Evolutionary conservation across 1,284 basidiomycete species (phyloP), one percentile per base, ranked within the genome.

Genomic region (Tilletiopsis washingtonensis): DNA sequence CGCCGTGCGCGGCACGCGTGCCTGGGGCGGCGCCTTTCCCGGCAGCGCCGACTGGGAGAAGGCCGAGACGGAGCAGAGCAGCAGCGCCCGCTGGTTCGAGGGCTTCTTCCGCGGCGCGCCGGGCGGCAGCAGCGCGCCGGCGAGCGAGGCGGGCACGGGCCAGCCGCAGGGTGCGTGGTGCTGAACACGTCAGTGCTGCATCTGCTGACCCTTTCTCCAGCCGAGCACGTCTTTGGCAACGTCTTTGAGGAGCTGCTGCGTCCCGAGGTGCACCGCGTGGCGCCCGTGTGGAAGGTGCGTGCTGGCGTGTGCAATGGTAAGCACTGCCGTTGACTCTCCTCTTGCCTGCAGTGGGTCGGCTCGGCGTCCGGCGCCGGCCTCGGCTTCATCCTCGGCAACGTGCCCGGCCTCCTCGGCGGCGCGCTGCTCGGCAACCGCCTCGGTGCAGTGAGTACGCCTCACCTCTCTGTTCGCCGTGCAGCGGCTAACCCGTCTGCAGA

Each of bases 231-330:
- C 5, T 72, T 69, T 53, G 57, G 57, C 17, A 54, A 64, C 53
- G 65, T 64, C 19, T 73, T 70, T 49, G 67, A 64, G 50, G 72
- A 74, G 48, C 41, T 74, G 11, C 60, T 74, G 9, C 42, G 63
- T 4, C 72, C 72, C 1, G 72, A 74, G 36, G 63, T 74, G 7
- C 59, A 67, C 26, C 58, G 63, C 17, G 49, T 57, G 12, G 48
- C 45, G 17, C 54, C 59, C n/a, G 45, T 53, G 11, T 65, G 56
- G 57, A 51, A 45, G n/a, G n/a, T n/a, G n/a, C n/a, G n/a, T n/a
- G n/a, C n/a, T n/a, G n/a, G n/a, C n/a, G n/a, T n/a, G 45, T 27
- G 45, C 39, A 27, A 23, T 19, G 24, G n/a, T 5, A 36, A 34
- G 25, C 14, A 15, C 20, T 32, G 14, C 14, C 26, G 26, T 21